Conservation (phyloP, 176 grass and related monocot species). For the Carex littledalei region DNA sequence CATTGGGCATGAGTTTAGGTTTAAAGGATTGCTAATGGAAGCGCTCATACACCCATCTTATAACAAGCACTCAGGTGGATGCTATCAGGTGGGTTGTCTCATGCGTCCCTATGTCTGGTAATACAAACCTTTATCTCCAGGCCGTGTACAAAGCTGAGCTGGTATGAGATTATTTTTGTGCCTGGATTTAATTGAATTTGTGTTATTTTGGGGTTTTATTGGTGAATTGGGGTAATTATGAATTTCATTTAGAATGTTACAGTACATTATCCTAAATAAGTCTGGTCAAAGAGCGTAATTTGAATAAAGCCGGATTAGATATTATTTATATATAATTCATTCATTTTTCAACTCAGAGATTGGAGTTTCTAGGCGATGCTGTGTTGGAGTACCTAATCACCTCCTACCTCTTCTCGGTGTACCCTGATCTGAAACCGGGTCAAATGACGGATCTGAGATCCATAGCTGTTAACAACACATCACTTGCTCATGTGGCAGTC, state of each 20-base stretch:
- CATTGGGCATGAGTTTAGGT: slow-evolving; percentile 57
- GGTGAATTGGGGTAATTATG: background rate
- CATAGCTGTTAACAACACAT: slow-evolving; percentile 60
- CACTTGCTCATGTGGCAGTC: slow-evolving; percentile 64
- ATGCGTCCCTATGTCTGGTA: slow-evolving; percentile 1
- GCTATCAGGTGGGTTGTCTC: slow-evolving; percentile 66
- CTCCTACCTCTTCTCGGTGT: slow-evolving; percentile 80
- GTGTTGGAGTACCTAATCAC: slow-evolving; percentile 96
- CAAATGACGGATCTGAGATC: slow-evolving; percentile 95
- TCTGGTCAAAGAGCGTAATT: background rate
- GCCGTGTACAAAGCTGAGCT: background rate
- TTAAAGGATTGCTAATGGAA: slow-evolving; percentile 72
- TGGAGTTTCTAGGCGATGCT: slow-evolving; percentile 97
- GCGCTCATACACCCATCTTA: slow-evolving; percentile 82
- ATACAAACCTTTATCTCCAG: slow-evolving; percentile 8
- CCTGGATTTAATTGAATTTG: background rate
- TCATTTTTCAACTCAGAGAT: slow-evolving; percentile 50
- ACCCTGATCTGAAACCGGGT: slow-evolving; percentile 84
- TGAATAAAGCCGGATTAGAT: background rate
- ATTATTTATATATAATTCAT: slow-evolving; percentile 29
- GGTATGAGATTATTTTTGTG: background rate
- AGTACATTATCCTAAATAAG: background rate
- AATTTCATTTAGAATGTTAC: background rate
- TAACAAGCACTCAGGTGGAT: slow-evolving; percentile 74
- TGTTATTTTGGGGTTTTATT: background rate